Conservation (phyloP, 1,284 basidiomycete species). For the Ganoderma sp. region DNA sequence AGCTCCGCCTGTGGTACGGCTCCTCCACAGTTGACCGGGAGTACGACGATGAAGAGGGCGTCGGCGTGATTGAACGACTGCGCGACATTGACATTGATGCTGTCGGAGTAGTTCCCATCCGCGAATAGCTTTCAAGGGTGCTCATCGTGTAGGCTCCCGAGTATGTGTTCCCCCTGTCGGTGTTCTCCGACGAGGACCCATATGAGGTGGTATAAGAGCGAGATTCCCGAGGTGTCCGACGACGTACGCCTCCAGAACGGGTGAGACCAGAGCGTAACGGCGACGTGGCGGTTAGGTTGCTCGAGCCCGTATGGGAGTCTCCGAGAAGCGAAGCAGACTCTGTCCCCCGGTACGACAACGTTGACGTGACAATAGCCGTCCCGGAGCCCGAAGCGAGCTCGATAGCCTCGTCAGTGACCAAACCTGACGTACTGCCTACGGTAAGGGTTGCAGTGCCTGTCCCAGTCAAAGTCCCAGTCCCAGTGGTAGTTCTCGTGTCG, state of each 20-base stretch:
- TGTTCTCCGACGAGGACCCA: conserved; percentile 47
- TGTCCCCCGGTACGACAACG: conserved; percentile 60
- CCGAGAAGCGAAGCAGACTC: conserved; percentile 62
- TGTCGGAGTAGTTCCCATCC: conserved; percentile 30
- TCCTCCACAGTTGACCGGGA: conserved; percentile 29
- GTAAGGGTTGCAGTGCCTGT: conserved; percentile 3
- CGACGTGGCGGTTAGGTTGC: conserved; percentile 37
- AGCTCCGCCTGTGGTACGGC: conserved; percentile 14
- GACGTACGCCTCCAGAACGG: conserved; percentile 62
- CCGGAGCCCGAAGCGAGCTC: conserved; percentile 50
- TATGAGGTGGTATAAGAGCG: conserved; percentile 43
- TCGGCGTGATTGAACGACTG: conserved; percentile 41
- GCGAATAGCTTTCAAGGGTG: conserved; percentile 42
- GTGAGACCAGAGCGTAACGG: conserved; percentile 51
- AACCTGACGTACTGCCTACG: conserved; percentile 24
- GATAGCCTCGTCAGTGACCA: conserved; percentile 39
- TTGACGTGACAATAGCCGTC: conserved; percentile 56
- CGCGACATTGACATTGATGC: conserved; percentile 23
- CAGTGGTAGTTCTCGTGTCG: conserved; percentile 28
- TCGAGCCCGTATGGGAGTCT: conserved; percentile 57
- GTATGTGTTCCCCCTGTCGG: conserved; percentile 63
- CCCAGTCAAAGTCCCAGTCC: conserved; percentile 21
- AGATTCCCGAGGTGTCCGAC: conserved; percentile 50
- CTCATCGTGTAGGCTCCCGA: conserved; percentile 37
- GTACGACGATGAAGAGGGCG: conserved; percentile 43